Base-by-base conservation (phyloP, 768 basidiomycete species). In the Suillus subaureus region DNA sequence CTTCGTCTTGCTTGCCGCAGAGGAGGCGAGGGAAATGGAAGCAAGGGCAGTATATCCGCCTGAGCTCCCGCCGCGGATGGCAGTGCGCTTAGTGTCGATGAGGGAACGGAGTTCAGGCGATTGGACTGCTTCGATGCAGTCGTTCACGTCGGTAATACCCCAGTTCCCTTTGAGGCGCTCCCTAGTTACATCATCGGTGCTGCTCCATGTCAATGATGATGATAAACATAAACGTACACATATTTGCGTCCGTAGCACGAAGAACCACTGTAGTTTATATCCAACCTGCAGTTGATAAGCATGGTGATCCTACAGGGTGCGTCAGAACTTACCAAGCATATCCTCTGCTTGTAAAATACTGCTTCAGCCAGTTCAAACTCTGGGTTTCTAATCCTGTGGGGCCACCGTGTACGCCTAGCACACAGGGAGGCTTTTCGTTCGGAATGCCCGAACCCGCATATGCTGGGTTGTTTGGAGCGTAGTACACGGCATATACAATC, bases 211-310 rank as follows among this genome's bases (percentile, higher is more conserved):
- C 16, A 89, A 82, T 87, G 88, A 60, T 63, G 68, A 28, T 13
- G 54, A 18, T 1, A 12, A 66, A 57, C 21, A 40, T 28, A 11
- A 43, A 26, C 80, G 63, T 64, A 81, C 81, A 84, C 85, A 72
- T 92, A 94, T 52, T 79, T 77, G 5, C 89, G 83, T 0, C 93
- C 93, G 70, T 89, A 92, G 0, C 91, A 88, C 6, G 86, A 85
- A 0, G 89, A 91, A 0, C 92, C 93, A 2, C 90, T 84, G 66
- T 92, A 90, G 70, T 94, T 89, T 51, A 94, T 90, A 62, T 90
- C 89, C 42, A 91, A 69, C 58, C 58, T 60, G n/a, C 18, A 13
- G 42, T 42, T 13, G 26, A 21, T 60, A 3, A 60, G 40, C 40
- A 60, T 13, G 28, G 12, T 28, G 18, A 31, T 42, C 40, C 5